Conservation (phyloP, 306 rosid genomes). For the Castanea crenata region DNA sequence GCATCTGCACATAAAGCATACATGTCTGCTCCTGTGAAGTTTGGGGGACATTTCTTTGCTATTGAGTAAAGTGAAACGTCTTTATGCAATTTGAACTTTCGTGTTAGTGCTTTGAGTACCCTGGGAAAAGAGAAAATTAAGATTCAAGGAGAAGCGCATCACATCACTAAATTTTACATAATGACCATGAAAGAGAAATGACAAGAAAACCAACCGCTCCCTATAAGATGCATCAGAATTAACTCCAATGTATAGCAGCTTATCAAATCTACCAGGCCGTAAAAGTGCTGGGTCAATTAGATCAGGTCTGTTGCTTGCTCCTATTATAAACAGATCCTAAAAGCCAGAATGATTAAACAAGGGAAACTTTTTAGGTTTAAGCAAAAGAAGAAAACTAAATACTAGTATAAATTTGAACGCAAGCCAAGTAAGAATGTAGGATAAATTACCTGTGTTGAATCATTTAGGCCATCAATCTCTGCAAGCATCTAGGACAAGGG, state of each 20-base stretch:
- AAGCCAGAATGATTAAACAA: conserved; percentile 14
- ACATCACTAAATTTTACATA: neutral
- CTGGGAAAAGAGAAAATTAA: conserved; percentile 32
- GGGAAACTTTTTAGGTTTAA: conserved; percentile 15
- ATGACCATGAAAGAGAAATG: neutral
- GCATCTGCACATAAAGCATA: conserved; percentile 98
- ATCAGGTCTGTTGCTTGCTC: conserved; percentile 99
- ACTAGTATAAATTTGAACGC: neutral
- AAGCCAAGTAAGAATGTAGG: neutral
- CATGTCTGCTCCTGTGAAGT: conserved; percentile 97
- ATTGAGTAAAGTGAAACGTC: conserved; percentile 70
- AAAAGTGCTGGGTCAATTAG: conserved; percentile 93
- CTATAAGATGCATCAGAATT: conserved; percentile 83
- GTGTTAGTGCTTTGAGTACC: conserved; percentile 86
- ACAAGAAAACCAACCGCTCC: conserved; percentile 53
- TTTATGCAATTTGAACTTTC: conserved; percentile 76
- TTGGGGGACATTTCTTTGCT: conserved; percentile 80
- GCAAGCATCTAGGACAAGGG: conserved; percentile 82
- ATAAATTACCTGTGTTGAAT: conserved; percentile 75
- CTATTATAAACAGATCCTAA: conserved; percentile 91
- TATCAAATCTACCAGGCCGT: conserved; percentile 96
- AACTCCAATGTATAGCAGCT: conserved; percentile 87
- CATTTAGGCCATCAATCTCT: conserved; percentile 88
- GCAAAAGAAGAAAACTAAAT: neutral
- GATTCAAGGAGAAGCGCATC: neutral